Conservation (phyloP, 352 stramenopile species). For the Saprolegnia parasitica region DNA sequence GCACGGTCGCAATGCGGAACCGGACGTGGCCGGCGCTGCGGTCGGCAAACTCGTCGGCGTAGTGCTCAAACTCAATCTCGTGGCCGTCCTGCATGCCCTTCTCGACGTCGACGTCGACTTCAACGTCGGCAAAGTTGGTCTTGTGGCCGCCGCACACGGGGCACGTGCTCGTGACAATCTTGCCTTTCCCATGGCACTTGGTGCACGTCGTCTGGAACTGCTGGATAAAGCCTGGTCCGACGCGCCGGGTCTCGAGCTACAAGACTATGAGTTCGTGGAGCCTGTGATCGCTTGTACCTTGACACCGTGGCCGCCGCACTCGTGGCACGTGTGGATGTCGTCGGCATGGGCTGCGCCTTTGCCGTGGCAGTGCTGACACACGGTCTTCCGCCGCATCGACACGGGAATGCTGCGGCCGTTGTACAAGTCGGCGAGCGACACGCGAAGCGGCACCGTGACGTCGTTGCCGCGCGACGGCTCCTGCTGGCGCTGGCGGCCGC, state of each 20-base stretch:
- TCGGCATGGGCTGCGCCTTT: slow-evolving; percentile 86
- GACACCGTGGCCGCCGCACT: slow-evolving; percentile 92
- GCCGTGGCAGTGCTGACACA: slow-evolving; percentile 93
- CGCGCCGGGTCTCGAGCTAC: slow-evolving; percentile 73
- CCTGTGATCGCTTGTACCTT: no score
- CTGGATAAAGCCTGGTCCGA: slow-evolving; percentile 78
- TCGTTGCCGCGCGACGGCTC: slow-evolving; percentile 63
- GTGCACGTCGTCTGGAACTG: slow-evolving; percentile 84
- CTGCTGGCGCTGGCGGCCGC: slow-evolving; percentile 39
- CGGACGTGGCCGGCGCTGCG: slow-evolving; percentile 91
- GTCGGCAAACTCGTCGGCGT: slow-evolving; percentile 83
- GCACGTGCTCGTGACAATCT: slow-evolving; percentile 89
- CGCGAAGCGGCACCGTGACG: slow-evolving; percentile 83
- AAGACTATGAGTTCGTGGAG: slow-evolving; percentile 59
- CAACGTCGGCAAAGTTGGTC: slow-evolving; percentile 90
- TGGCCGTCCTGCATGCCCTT: slow-evolving; percentile 92
- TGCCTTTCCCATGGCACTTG: slow-evolving; percentile 91
- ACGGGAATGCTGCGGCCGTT: slow-evolving; percentile 93
- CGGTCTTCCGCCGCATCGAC: slow-evolving; percentile 87
- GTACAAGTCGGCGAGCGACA: slow-evolving; percentile 96
- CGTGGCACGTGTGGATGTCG: slow-evolving; percentile 82
- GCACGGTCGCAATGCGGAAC: slow-evolving; percentile 84
- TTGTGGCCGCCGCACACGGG: slow-evolving; percentile 80
- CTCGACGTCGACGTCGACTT: slow-evolving; percentile 94
- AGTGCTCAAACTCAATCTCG: slow-evolving; percentile 91